A percentile compares a stretch with the other conserved stretches of the same genome.
These are phyloP conservation scores for Pholiota molesta DNA, from an alignment of 768 basidiomycete species.

Conservation along the genomic window DNA sequence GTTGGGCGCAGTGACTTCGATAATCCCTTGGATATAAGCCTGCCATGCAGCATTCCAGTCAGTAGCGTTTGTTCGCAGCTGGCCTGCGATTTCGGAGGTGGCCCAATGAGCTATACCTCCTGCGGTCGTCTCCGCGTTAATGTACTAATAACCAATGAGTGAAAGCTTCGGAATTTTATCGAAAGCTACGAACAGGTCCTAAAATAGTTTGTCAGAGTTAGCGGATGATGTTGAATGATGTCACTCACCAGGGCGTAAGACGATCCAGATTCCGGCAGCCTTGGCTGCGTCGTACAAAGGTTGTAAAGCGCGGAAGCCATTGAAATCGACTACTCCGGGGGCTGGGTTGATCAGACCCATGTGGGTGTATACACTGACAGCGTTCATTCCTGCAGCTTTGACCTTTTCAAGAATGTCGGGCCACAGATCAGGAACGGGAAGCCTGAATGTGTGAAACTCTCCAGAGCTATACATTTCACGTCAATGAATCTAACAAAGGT, in stretches of 20 bases:
- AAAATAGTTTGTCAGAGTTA: background rate
- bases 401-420: conserved; percentile 80
- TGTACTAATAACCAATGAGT: conserved; percentile 43
- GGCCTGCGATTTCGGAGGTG: conserved; percentile 65
- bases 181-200: conserved; percentile 41
- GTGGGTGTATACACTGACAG: conserved; percentile 77
- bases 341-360: conserved; percentile 81
- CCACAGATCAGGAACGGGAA: conserved; percentile 83
- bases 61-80: conserved; percentile 72
- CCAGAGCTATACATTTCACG: conserved; percentile 57
- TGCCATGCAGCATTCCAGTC: conserved; percentile 75
- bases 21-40: conserved; percentile 70
- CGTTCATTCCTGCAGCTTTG: conserved; percentile 81
- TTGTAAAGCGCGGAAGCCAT: conserved; percentile 67
- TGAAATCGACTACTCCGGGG: conserved; percentile 72
- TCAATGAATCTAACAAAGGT: background rate
- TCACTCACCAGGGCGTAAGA: conserved; percentile 69
- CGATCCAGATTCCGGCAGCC: conserved; percentile 75
- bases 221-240: background rate
- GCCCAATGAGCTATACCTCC: conserved; percentile 76
- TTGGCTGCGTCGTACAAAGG: conserved; percentile 77
- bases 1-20: conserved; percentile 58
- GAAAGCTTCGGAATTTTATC: background rate
- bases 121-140: conserved; percentile 82
- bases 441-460: conserved; percentile 82